Conservation (phyloP, 2,329 filamentous ascomycete genomes). For the Ophiosphaerella korrae region DNA sequence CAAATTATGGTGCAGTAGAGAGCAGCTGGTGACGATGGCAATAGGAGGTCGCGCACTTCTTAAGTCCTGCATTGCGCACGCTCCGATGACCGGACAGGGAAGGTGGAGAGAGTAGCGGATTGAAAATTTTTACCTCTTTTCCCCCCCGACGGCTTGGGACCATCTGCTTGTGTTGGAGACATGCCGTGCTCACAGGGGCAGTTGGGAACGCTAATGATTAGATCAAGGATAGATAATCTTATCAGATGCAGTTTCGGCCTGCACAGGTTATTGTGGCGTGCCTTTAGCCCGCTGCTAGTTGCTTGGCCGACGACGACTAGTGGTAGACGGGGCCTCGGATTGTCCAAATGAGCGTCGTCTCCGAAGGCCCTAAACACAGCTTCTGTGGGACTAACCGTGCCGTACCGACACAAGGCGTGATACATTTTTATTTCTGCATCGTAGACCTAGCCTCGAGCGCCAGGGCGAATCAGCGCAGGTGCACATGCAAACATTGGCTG, state of each 20-base stretch:
- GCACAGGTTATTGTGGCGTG: slow-evolving; percentile 4
- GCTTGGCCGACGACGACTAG: slow-evolving; percentile 14
- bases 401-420: background rate
- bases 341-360: slow-evolving; percentile 15
- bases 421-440: background rate
- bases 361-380: slow-evolving; percentile 11
- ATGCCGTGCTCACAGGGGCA: slow-evolving; percentile 21
- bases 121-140: slow-evolving; percentile 26
- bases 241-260: slow-evolving; percentile 32
- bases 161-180: slow-evolving; percentile 17
- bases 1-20: slow-evolving; percentile 13
- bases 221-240: slow-evolving; percentile 40
- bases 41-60: slow-evolving; percentile 18
- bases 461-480: background rate
- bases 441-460: background rate
- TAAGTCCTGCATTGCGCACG: slow-evolving; percentile 19
- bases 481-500: background rate
- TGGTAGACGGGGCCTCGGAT: slow-evolving; percentile 11
- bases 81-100: slow-evolving; percentile 32
- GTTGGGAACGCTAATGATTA: slow-evolving; percentile 29
- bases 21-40: slow-evolving; percentile 8
- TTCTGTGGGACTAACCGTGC: slow-evolving; percentile 7
- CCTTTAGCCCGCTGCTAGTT: slow-evolving; percentile 17
- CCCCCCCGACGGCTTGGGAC: slow-evolving; percentile 29
- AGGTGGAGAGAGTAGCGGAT: slow-evolving; percentile 12